Evolutionary conservation across 1,139 yeast genomes (phyloP).

Genomic region (Candida pseudoviswanathii): DNA sequence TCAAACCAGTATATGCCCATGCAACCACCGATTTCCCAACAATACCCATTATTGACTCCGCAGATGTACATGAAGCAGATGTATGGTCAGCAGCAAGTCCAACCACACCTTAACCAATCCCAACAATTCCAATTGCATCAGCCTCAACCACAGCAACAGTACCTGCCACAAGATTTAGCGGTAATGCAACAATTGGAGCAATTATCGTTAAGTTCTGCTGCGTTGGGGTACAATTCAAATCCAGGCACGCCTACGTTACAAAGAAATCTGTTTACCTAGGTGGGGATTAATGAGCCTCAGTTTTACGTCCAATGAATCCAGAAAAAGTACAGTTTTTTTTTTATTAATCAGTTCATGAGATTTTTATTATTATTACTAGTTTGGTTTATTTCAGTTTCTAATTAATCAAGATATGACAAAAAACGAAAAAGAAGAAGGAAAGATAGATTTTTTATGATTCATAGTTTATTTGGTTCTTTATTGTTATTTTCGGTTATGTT

Average conservation of each 20-base stretch:
- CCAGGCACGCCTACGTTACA: slow-evolving; percentile 41
- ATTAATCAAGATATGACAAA: no score
- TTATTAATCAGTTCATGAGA: neutral
- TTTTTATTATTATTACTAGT: neutral
- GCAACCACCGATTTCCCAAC: slow-evolving; percentile 10
- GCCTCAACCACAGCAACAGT: slow-evolving; percentile 18
- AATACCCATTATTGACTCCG: slow-evolving; percentile 12
- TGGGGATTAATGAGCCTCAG: neutral
- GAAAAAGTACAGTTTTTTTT: slow-evolving; percentile 1
- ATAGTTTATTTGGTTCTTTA: neutral
- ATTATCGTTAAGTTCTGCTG: slow-evolving; percentile 50
- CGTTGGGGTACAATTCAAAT: slow-evolving; percentile 49
- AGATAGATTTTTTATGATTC: neutral
- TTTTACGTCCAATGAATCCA: neutral
- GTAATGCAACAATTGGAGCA: slow-evolving; percentile 55
- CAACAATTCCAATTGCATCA: slow-evolving; percentile 12
- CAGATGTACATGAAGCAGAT: slow-evolving; percentile 14
- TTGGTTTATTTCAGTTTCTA: neutral
- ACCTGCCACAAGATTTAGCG: slow-evolving; percentile 31
- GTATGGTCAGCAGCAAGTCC: slow-evolving; percentile 16
- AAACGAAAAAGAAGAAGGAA: no score
- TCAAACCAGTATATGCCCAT: slow-evolving; percentile 6
- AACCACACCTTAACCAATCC: slow-evolving; percentile 11
- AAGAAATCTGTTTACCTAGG: slow-evolving; percentile 14
- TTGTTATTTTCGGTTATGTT: neutral